These are phyloP conservation scores for Isabelozyma gotoi DNA, from an alignment of 805 yeast genomes.

Conservation along the genomic window DNA sequence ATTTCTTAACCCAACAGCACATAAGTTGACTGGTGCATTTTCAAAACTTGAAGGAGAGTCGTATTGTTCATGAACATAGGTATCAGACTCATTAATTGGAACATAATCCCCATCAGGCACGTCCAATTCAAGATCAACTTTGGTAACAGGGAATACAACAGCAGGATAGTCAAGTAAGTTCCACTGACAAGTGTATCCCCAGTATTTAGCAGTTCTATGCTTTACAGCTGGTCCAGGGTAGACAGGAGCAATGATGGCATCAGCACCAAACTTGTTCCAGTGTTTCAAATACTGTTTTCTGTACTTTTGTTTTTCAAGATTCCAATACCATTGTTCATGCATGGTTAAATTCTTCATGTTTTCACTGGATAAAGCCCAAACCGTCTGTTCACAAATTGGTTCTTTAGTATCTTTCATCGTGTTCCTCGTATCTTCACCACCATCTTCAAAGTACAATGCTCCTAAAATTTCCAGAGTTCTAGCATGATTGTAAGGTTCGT, in stretches of 20 bases:
- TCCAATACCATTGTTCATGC: slow-evolving; percentile 14
- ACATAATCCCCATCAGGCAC: slow-evolving; percentile 8
- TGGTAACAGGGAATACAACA: slow-evolving; percentile 15
- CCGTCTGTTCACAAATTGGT: slow-evolving; percentile 11
- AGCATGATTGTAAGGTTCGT: slow-evolving; percentile 11
- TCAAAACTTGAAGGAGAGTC: slow-evolving; percentile 13
- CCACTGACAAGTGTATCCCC: slow-evolving; percentile 21
- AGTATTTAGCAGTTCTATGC: slow-evolving; percentile 17
- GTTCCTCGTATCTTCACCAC: slow-evolving; percentile 13
- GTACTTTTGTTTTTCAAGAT: slow-evolving; percentile 13
- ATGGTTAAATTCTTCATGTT: slow-evolving; percentile 5
- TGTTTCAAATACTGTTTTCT: slow-evolving; percentile 15
- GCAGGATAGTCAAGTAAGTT: slow-evolving; percentile 19
- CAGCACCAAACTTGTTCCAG: slow-evolving; percentile 9
- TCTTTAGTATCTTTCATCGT: slow-evolving; percentile 10
- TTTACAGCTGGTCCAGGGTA: slow-evolving; percentile 14
- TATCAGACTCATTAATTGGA: slow-evolving; percentile 14
- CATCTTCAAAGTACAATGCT: slow-evolving; percentile 14
- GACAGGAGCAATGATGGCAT: slow-evolving; percentile 15
- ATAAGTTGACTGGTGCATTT: slow-evolving; percentile 15
- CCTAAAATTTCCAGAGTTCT: slow-evolving; percentile 8
- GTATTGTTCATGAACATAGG: slow-evolving; percentile 9
- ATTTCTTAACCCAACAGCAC: slow-evolving; percentile 16
- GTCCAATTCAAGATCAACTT: slow-evolving; percentile 12
- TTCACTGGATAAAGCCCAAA: slow-evolving; percentile 10